These are phyloP conservation scores for Perilla frutescens DNA, from an alignment of 257 asterid genomes.

Conservation along the genomic window DNA sequence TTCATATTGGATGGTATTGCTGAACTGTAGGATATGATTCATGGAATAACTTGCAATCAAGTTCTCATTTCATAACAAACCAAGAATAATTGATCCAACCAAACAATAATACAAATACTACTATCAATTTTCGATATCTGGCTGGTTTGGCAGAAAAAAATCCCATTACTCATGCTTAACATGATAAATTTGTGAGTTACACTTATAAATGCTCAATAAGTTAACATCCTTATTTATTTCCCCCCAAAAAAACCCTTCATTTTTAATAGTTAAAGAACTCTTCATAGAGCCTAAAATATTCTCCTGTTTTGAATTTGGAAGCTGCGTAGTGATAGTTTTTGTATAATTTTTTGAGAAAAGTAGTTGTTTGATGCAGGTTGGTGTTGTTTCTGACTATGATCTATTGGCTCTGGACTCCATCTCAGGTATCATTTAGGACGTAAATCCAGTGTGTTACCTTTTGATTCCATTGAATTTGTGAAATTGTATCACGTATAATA, in stretches of 20 bases:
- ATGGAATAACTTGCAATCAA: neutral
- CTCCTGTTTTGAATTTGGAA: neutral
- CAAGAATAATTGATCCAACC: neutral
- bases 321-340: neutral
- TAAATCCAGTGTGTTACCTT: slow-evolving; percentile 1
- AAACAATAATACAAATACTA: neutral
- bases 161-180: neutral
- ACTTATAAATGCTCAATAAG: neutral
- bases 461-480: neutral
- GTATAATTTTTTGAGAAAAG: neutral
- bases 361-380: slow-evolving; percentile 49
- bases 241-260: no score
- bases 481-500: neutral
- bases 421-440: slow-evolving; percentile 55
- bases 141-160: neutral
- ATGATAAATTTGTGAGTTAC: no score
- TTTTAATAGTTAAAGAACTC: neutral
- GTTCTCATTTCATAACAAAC: neutral
- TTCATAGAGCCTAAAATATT: neutral
- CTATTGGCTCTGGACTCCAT: slow-evolving; percentile 70
- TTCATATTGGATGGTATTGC: neutral
- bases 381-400: slow-evolving; percentile 82
- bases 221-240: neutral
- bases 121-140: neutral
- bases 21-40: neutral